Evolutionary conservation across 768 basidiomycete species (phyloP).

Genomic region (Panaeolus cyanescens): DNA sequence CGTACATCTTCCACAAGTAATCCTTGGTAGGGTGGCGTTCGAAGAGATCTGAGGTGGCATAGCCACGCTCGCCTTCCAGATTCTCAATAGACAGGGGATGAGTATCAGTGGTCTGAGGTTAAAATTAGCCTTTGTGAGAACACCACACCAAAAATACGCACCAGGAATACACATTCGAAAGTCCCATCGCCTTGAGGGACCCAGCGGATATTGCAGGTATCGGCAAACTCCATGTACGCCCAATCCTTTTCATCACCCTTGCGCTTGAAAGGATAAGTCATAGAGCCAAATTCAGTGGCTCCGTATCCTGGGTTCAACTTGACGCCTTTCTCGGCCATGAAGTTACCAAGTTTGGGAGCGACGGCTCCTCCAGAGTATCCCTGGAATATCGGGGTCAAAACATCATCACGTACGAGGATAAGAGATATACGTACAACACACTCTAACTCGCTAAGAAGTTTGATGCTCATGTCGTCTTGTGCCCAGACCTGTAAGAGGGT

Average conservation of each 20-base stretch:
- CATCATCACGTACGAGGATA: not conserved
- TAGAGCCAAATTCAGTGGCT: conserved; percentile 31
- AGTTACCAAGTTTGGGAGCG: conserved; percentile 30
- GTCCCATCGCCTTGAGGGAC: conserved; percentile 34
- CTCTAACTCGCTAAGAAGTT: conserved; percentile 23
- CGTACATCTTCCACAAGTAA: conserved; percentile 36
- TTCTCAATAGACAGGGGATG: conserved; percentile 33
- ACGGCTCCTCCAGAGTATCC: conserved; percentile 31
- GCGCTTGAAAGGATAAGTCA: conserved; percentile 10
- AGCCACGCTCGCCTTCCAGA: conserved; percentile 33
- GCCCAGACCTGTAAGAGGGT: conserved; percentile 38
- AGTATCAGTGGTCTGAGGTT: conserved; percentile 23
- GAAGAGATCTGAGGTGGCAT: conserved; percentile 39
- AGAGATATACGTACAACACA: conserved; percentile 26
- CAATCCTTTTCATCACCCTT: conserved; percentile 27
- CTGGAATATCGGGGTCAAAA: conserved; percentile 12
- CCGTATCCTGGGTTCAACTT: conserved; percentile 24
- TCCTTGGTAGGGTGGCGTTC: conserved; percentile 37
- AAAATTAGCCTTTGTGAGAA: not conserved
- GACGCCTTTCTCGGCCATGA: conserved; percentile 29
- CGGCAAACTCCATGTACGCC: conserved; percentile 31
- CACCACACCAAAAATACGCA: conserved; percentile 13
- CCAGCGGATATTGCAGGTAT: conserved; percentile 31
- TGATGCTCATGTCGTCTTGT: conserved; percentile 20
- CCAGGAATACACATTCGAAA: conserved; percentile 39